These are phyloP conservation scores for Byssothecium circinans DNA, from an alignment of 2,329 filamentous ascomycete genomes.

Conservation along the genomic window DNA sequence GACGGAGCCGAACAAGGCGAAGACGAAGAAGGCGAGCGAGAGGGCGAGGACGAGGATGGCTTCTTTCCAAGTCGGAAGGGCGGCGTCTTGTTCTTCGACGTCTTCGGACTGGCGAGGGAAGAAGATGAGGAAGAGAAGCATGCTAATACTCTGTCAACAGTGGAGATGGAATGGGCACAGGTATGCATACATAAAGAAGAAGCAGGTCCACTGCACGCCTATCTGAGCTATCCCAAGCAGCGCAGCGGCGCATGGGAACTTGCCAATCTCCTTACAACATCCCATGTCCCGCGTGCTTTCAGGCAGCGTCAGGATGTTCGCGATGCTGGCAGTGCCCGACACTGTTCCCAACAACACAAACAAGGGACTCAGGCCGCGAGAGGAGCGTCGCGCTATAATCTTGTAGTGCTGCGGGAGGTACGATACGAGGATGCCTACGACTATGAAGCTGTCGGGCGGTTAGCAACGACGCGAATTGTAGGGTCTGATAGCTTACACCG, in stretches of 20 bases:
- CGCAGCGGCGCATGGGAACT: conserved; percentile 81
- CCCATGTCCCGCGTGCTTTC: conserved; percentile 78
- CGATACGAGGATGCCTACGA: conserved; percentile 85
- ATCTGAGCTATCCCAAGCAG: conserved; percentile 89
- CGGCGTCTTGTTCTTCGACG: conserved; percentile 30
- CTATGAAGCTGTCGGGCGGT: conserved; percentile 61
- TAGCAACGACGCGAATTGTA: conserved; percentile 7
- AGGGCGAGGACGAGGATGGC: conserved; percentile 73
- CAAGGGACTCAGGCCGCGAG: conserved; percentile 92
- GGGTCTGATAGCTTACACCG: conserved; percentile 49
- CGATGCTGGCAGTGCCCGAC: conserved; percentile 83
- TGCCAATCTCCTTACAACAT: conserved; percentile 81
- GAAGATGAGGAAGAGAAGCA: conserved; percentile 92
- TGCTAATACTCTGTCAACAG: conserved; percentile 55
- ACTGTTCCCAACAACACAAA: conserved; percentile 94
- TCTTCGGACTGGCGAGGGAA: conserved; percentile 57
- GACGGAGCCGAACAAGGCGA: conserved; percentile 65
- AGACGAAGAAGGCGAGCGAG: conserved; percentile 75
- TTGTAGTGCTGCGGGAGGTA: conserved; percentile 94
- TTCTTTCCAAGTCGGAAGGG: conserved; percentile 67
- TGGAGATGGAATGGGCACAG: neutral
- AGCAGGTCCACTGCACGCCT: conserved; percentile 88
- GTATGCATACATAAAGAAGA: conserved; percentile 74
- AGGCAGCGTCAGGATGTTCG: conserved; percentile 89
- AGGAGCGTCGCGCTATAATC: conserved; percentile 81